These are phyloP conservation scores for Alternaria viburni DNA, from an alignment of 2,329 filamentous ascomycete genomes.

Conservation along the genomic window DNA sequence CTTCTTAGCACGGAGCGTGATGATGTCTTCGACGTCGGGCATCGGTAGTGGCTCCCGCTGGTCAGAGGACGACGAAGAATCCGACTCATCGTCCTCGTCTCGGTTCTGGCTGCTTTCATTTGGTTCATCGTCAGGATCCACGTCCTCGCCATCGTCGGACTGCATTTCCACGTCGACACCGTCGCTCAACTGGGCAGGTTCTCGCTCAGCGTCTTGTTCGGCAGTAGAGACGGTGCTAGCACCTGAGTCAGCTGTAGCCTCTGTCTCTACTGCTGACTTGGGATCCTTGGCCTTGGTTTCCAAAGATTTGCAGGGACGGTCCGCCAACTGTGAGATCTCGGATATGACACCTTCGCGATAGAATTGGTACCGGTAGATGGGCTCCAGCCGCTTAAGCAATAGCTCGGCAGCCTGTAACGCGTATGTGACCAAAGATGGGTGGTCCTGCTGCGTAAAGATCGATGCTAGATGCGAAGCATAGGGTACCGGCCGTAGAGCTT, in stretches of 20 bases:
- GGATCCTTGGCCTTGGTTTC: slow-evolving; percentile 37
- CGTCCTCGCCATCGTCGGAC: slow-evolving; percentile 61
- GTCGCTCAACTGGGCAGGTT: slow-evolving; percentile 62
- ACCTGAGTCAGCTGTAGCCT: slow-evolving; percentile 31
- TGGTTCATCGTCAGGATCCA: slow-evolving; percentile 59
- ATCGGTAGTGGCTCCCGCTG: slow-evolving; percentile 29
- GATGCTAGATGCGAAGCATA: slow-evolving; percentile 96
- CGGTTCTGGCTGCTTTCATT: slow-evolving; percentile 66
- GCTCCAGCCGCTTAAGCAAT: slow-evolving; percentile 80
- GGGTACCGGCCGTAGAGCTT: slow-evolving; percentile 84
- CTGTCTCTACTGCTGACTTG: slow-evolving; percentile 33
- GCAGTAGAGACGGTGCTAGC: slow-evolving; percentile 27
- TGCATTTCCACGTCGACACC: slow-evolving; percentile 60
- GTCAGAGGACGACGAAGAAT: slow-evolving; percentile 63
- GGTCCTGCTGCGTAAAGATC: slow-evolving; percentile 94
- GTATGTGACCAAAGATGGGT: slow-evolving; percentile 82
- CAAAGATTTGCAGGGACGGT: slow-evolving; percentile 48
- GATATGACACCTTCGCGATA: slow-evolving; percentile 95
- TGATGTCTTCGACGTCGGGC: slow-evolving; percentile 70
- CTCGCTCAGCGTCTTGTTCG: slow-evolving; percentile 47
- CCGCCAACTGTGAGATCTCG: slow-evolving; percentile 83
- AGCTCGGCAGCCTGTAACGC: slow-evolving; percentile 90
- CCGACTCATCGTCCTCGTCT: slow-evolving; percentile 68
- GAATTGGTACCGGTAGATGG: slow-evolving; percentile 93
- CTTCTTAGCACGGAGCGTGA: slow-evolving; percentile 76